Base-by-base conservation (phyloP, 208 protist genomes). In the Acanthamoeba sp. region DNA sequence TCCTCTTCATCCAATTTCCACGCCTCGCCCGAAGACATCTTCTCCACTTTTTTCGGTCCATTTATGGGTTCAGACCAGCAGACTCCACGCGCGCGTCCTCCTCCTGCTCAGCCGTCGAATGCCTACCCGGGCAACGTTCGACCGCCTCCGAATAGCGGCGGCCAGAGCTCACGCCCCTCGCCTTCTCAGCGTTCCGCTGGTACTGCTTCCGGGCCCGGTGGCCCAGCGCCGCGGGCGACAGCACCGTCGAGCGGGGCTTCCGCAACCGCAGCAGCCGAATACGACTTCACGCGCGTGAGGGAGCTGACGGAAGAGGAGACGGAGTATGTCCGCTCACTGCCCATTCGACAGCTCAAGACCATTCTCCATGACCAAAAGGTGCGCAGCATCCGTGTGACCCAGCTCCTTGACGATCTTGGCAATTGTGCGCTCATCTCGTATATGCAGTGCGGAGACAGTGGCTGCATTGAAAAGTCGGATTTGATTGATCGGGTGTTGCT, bases 311-410 rank as follows among this genome's bases (percentile, higher is more conserved):
- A 32, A 42, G 66, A 78, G 32, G 66, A 78, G 32, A 1, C 36
- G 0, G 66, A 78, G 24, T 78, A 78, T 38, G 36, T 78, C 7
- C 66, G 66, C n/a, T 34, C 66, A 36, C 36, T 78, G 27, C 66
- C 66, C 9, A 78, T 78, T 12, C 24, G 66, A 20, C 66, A 78
- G 40, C 36, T 78, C 34, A 78, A 78, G 32, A 45, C 16, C 66
- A 78, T 78, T 45, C 66, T 78, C 14, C 66, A 78, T 16, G 66
- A 78, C 24, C 66, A 78, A 32, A 78, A 42, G 66, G 66, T 78
- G 3, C 62, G 62, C 16, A 36, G 62, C 7, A 27, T 6, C 34
- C 10, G 7, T 34, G 12, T 34, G 34, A 76, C 10, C 2, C 45
- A 1, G 45, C 7, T 24, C 24, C 22, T 6, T 10, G 6, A 62